phyloP scores from a whole-genome alignment of 495 filamentous ascomycete species.

The Penicillium angulare region DNA sequence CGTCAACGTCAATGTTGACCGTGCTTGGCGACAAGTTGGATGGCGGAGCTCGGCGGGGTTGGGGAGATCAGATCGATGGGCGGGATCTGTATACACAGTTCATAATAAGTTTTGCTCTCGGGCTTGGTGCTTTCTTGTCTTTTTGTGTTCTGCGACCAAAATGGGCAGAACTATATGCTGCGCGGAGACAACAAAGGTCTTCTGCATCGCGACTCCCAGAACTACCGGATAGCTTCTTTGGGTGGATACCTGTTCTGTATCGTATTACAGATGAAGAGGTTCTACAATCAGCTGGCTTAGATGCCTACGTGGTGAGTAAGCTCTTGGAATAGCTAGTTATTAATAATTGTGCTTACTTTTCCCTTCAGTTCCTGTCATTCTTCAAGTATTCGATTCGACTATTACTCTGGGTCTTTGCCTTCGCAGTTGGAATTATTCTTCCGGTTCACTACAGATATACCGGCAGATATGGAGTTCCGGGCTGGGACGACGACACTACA shows the following conservation, averaged over 20 bases:
- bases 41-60: conserved; percentile 23
- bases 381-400: conserved; percentile 92
- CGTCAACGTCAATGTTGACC: conserved; percentile 26
- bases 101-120: conserved; percentile 55
- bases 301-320: conserved; percentile 82
- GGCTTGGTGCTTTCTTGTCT: conserved; percentile 56
- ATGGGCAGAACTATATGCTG: conserved; percentile 92
- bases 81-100: conserved; percentile 60
- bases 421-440: conserved; percentile 74
- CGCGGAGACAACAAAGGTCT: conserved; percentile 69
- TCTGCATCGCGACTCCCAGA: conserved; percentile 74
- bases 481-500: conserved; percentile 30
- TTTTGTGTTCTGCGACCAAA: conserved; percentile 81
- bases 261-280: conserved; percentile 85
- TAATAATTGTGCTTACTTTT: too few species aligned
- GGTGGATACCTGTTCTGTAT: conserved; percentile 93
- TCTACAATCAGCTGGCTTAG: conserved; percentile 84
- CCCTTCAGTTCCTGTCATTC: conserved; percentile 76
- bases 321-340: neutral
- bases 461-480: conserved; percentile 44
- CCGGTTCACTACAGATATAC: conserved; percentile 77
- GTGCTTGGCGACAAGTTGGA: conserved; percentile 14
- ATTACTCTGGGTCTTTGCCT: conserved; percentile 71
- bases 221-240: conserved; percentile 83
- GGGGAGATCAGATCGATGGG: conserved; percentile 36